A percentile compares a stretch with the other conserved stretches of the same genome.
Evolutionary conservation across 208 protist genomes (phyloP).

Genomic region (Leishmania martiniquensis): DNA sequence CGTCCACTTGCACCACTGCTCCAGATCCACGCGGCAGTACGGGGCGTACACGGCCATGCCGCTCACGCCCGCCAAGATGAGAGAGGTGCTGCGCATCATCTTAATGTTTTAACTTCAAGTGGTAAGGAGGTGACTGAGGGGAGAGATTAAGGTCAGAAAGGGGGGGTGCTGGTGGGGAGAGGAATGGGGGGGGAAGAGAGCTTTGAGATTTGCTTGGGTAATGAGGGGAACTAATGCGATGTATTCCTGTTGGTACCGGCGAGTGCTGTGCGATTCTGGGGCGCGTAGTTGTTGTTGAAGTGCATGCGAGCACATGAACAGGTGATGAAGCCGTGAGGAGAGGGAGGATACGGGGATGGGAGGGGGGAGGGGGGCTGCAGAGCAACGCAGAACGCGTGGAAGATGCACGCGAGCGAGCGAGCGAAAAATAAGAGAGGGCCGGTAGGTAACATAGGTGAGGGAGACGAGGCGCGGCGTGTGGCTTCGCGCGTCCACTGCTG

Average conservation of each 20-base stretch:
- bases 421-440: not conserved
- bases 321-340: not conserved
- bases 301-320: not conserved
- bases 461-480: not conserved
- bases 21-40: constrained; percentile 79
- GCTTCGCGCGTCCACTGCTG: not conserved
- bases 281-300: not conserved
- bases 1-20: constrained; percentile 92
- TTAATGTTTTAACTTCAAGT: not conserved
- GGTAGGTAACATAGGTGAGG: not conserved
- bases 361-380: not conserved
- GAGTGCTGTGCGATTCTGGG: no score
- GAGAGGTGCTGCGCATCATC: constrained; percentile 63
- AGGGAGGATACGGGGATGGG: no score
- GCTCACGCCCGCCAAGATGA: constrained; percentile 72
- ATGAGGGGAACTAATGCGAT: constrained; percentile 9
- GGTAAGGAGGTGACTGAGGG: not conserved
- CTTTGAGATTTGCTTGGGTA: not conserved
- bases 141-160: not conserved
- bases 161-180: not conserved
- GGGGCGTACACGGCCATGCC: constrained; percentile 88
- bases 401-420: not conserved
- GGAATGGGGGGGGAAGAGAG: not conserved
- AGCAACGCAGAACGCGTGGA: not conserved
- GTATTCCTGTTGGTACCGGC: not conserved